Evolutionary conservation across 805 yeast genomes (phyloP), one percentile per base, ranked within the genome.

Genomic region (Diddensiella santjacobensis): DNA sequence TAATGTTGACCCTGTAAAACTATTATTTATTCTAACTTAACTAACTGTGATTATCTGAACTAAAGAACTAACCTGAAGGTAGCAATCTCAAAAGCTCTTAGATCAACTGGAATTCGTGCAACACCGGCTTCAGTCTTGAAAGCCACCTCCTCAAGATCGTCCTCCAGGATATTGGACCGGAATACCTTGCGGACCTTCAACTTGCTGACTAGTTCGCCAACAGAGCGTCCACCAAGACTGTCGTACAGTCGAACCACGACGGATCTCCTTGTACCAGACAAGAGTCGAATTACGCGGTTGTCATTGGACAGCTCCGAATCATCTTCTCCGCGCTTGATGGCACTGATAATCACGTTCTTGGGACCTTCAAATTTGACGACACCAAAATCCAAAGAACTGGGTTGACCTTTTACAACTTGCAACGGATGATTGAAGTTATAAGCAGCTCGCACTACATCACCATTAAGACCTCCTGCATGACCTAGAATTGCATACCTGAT

Each of bases 401-500:
- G 53, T 13, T 42, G 31, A 8, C 31, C 31, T 13, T 40, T 51
- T 3, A 52, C 43, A 51, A 40, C 19, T 11, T 53, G 37, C 39
- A 64, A 54, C 30, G 70, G 70, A 64, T 79, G 83, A 67, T 93
- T 93, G 71, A 88, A 87, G 61, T 84, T 83, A 67, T 83, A 78
- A 0, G 88, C 96, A 40, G 81, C 74, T 51, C 78, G 78, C 13
- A 91, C 89, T 2, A 88, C 82, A 19, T 79, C 78, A 1, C 74
- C 64, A 5, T 79, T 73, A 44, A 93, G 70, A 0, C 75, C 65
- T 3, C 96, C 96, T 13, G 60, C 56, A 64, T 91, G 98, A 3
- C 97, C 96, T 47, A 78, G 77, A 36, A 91, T 67, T 0, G 95
- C 95, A 66, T 88, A 93, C 53, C 80, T 80, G 68, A 93, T 84